Base-by-base conservation (phyloP, 352 stramenopile species). In the Globisporangium camurandrum region DNA sequence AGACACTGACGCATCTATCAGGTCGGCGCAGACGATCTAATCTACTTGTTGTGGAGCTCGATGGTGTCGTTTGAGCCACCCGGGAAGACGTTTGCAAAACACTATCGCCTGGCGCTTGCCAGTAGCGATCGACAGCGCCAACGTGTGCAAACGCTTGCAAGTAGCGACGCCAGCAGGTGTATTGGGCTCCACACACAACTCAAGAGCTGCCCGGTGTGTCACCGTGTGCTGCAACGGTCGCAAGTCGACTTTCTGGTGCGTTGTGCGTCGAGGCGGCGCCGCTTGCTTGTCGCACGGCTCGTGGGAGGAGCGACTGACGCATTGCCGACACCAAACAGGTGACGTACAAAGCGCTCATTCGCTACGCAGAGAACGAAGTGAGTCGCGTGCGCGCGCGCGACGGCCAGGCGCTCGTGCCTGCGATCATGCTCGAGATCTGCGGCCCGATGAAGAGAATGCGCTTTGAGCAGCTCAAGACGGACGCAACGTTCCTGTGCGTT, bases 31-130 rank as follows among this genome's bases (percentile, higher is more conserved):
- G 74, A 86, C 30, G 56, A 71, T n/a, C 72, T 65, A 22, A 67
- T 89, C 30, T 89, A 86, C 31, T 51, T 89, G n/a, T 30, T 87
- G 30, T 89, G 75, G 72, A 76, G 68, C 51, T 64, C 77, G 20
- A 77, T 83, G 69, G 45, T 89, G 8, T 84, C 72, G 1, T 87
- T 87, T 34, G 75, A 87, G 41, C 46, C 58, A 19, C 62, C 49
- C 12, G 46, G 39, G 0, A 78, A 67, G 34, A 59, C 66, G 2
- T 72, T 68, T 42, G 72, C 72, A 0, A 85, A 78, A 39, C 60
- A 69, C 40, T 62, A 76, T 38, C 56, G 34, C 9, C 57, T 86
- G 31, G 54, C 68, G 1, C 56, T 84, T 2, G 64, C 66, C 0
- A 46, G 43, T 16, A 44, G 59, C 16, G 53, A 67, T 10, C 49